A percentile compares a stretch with the other conserved stretches of the same genome.
Conservation (phyloP, 257 asterid species). For the Echites panduratus region DNA sequence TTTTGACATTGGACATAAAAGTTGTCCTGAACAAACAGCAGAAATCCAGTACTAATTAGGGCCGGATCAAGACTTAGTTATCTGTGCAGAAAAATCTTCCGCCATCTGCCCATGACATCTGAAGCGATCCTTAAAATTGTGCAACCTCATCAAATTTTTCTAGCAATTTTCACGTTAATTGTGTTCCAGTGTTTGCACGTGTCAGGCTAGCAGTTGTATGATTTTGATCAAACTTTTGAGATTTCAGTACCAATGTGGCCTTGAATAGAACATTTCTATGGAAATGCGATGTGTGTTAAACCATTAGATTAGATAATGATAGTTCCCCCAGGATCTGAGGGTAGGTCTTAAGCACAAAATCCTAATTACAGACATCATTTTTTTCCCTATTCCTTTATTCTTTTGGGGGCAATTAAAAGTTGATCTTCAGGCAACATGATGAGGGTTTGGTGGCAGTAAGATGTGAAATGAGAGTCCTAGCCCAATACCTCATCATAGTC, state of each 20-base stretch:
- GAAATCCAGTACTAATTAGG: not conserved
- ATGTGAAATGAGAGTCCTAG: not conserved
- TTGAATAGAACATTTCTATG: not conserved
- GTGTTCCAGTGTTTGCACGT: not conserved
- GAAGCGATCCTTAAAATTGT: not conserved
- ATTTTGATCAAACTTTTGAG: not conserved
- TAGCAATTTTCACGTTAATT: not conserved
- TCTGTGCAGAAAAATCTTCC: not conserved
- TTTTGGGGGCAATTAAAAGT: not conserved
- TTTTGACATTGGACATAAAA: too few relatives aligned
- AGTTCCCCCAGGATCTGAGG: not conserved
- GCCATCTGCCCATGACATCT: not conserved
- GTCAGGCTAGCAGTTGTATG: not conserved
- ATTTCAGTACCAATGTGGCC: not conserved
- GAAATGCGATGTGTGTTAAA: not conserved
- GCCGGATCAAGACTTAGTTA: not conserved
- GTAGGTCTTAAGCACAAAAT: not conserved
- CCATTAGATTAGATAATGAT: not conserved
- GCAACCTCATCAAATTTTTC: not conserved
- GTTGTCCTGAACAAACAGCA: not conserved
- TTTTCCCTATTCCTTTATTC: not conserved
- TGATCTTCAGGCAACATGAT: not conserved
- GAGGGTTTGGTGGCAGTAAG: not conserved
- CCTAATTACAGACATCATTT: not conserved
- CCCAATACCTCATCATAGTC: not conserved